Evolutionary conservation across 768 basidiomycete species (phyloP).

Genomic region (Asterophora parasitica): DNA sequence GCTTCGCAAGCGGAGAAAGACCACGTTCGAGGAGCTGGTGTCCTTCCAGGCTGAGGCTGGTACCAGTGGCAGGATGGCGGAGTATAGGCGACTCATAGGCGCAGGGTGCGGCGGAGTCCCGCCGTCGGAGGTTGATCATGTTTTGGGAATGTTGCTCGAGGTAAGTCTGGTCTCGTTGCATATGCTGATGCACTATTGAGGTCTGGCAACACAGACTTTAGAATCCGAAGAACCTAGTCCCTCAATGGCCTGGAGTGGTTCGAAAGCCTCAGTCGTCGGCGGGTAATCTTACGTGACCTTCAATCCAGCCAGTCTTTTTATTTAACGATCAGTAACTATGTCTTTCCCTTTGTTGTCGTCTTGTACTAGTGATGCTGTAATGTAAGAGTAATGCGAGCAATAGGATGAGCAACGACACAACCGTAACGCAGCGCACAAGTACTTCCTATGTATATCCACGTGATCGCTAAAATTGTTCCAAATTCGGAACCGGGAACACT

Average conservation of each 20-base stretch:
- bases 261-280: slow-evolving; percentile 21
- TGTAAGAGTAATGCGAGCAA: not conserved
- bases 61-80: slow-evolving; percentile 82
- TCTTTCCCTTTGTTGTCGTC: not conserved
- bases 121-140: slow-evolving; percentile 82
- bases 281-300: too few species aligned
- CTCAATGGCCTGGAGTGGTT: slow-evolving; percentile 42
- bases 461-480: slow-evolving; percentile 8
- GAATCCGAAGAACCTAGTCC: slow-evolving; percentile 79
- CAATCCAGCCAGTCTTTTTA: not conserved
- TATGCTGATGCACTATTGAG: not conserved
- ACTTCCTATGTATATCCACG: too few species aligned
- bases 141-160: slow-evolving; percentile 82
- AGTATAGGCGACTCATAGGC: slow-evolving; percentile 85
- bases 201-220: slow-evolving; percentile 51
- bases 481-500: not conserved
- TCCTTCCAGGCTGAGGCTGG: slow-evolving; percentile 86
- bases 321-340: not conserved
- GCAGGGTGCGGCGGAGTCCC: slow-evolving; percentile 87
- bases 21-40: slow-evolving; percentile 71
- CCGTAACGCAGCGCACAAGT: too few species aligned
- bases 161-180: slow-evolving; percentile 34
- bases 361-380: not conserved
- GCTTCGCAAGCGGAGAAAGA: slow-evolving; percentile 63
- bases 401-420: not conserved